Percentiles rank a stretch among this genome's conserved stretches.
Evolutionary conservation across 176 grass and related monocot species (phyloP).

Genomic region (Triticum timopheevii): DNA sequence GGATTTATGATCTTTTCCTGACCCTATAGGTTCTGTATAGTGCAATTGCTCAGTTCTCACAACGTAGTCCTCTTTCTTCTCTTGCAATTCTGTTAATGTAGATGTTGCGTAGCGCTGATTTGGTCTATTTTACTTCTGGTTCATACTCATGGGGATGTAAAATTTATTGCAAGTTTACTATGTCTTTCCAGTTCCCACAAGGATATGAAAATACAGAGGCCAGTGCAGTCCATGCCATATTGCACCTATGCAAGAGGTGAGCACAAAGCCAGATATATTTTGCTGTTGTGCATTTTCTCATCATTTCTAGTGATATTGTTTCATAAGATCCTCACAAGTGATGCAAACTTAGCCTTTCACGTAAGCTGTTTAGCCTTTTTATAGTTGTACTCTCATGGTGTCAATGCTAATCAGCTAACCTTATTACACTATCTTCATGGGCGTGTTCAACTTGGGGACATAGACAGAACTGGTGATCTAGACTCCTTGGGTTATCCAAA

Average conservation of each 20-base stretch:
- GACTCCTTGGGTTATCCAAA: slow-evolving; percentile 11
- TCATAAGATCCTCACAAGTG: background rate
- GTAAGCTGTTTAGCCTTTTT: background rate
- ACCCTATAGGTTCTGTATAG: too few relatives aligned
- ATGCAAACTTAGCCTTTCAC: background rate
- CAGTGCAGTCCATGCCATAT: background rate
- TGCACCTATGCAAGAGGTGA: slow-evolving; percentile 10
- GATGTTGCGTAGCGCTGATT: background rate
- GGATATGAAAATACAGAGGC: background rate
- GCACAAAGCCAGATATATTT: background rate
- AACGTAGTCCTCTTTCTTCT: background rate
- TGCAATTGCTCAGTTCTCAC: background rate
- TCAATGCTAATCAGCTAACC: background rate
- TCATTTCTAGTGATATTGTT: background rate
- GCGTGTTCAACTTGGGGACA: background rate
- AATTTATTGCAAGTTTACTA: background rate
- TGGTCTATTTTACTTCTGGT: background rate
- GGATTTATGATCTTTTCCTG: too few relatives aligned
- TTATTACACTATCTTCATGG: background rate
- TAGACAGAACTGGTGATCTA: background rate
- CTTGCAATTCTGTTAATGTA: background rate
- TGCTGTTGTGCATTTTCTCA: background rate
- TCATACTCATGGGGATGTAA: background rate
- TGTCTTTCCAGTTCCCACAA: background rate
- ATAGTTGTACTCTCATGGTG: background rate